phyloP scores from a whole-genome alignment of 192 early-diverging fungal genomes.

The Umbelopsis vinacea region DNA sequence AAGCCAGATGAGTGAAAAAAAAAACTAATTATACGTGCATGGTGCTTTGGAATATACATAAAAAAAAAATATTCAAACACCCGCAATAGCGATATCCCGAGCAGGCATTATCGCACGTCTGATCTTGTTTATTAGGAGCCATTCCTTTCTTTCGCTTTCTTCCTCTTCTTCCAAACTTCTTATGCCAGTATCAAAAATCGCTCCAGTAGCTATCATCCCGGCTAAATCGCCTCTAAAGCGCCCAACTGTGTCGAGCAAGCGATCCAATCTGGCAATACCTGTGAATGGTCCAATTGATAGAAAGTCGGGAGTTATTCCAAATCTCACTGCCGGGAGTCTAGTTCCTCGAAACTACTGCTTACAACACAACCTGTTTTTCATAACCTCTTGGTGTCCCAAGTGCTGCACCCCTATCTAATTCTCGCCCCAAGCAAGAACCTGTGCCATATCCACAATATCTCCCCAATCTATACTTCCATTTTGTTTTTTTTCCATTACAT shows the following conservation, averaged over 20 bases:
- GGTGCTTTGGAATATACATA: too few relatives aligned
- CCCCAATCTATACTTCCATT: neutral
- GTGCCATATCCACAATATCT: neutral
- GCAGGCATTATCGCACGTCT: neutral
- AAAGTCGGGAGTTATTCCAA: neutral
- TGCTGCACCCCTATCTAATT: constrained; percentile 7
- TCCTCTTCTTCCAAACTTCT: neutral
- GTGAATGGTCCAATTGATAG: constrained; percentile 19
- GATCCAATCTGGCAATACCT: neutral
- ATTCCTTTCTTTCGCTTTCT: neutral
- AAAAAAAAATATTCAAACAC: too few relatives aligned
- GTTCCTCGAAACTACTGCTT: constrained; percentile 20
- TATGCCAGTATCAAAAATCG: neutral
- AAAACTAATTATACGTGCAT: too few relatives aligned
- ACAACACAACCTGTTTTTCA: constrained; percentile 6
- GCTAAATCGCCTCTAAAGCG: neutral
- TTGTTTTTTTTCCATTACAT: neutral
- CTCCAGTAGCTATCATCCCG: neutral
- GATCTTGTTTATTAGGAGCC: constrained; percentile 1
- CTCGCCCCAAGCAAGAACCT: too few relatives aligned
- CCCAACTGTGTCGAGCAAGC: neutral
- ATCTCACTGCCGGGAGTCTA: neutral
- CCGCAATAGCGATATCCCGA: neutral
- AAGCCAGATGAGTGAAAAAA: too few relatives aligned
- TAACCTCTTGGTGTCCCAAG: constrained; percentile 15